Conservation (phyloP, 2,329 filamentous ascomycete genomes). For the Xylaria multiplex region DNA sequence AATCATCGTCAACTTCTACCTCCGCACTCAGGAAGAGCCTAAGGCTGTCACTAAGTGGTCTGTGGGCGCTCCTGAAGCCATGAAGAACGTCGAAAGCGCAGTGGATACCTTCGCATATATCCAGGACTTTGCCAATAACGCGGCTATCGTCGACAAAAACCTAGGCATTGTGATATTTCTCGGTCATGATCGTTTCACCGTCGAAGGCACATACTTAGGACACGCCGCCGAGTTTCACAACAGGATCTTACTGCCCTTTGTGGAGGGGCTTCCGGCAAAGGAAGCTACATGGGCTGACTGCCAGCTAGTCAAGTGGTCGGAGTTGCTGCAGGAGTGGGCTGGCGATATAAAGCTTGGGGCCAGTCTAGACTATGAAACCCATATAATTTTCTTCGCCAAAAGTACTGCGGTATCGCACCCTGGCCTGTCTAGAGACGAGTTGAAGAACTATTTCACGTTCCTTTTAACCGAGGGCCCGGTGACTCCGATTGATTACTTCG, state of each 20-base stretch:
- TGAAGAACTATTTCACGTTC: slow-evolving; percentile 44
- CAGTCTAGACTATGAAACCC: slow-evolving; percentile 31
- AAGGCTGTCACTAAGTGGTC: slow-evolving; percentile 52
- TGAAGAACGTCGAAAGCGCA: slow-evolving; percentile 35
- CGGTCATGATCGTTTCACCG: slow-evolving; percentile 39
- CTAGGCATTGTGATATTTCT: slow-evolving; percentile 47
- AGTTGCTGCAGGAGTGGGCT: slow-evolving; percentile 38
- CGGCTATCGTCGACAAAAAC: slow-evolving; percentile 44
- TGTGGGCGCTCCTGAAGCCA: slow-evolving; percentile 36
- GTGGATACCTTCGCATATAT: slow-evolving; percentile 41
- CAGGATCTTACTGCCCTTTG: slow-evolving; percentile 44
- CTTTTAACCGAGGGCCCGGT: slow-evolving; percentile 35
- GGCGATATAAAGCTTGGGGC: slow-evolving; percentile 37
- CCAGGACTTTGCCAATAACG: slow-evolving; percentile 50
- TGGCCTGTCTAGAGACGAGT: slow-evolving; percentile 38
- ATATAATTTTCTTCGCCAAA: slow-evolving; percentile 51
- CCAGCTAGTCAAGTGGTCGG: slow-evolving; percentile 40
- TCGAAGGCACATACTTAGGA: slow-evolving; percentile 51
- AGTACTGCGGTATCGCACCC: slow-evolving; percentile 47
- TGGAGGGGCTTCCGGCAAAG: slow-evolving; percentile 38
- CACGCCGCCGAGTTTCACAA: slow-evolving; percentile 38
- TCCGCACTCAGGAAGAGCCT: slow-evolving; percentile 50
- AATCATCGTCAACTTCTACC: slow-evolving; percentile 51
- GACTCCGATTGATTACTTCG: slow-evolving; percentile 46
- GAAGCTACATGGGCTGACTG: slow-evolving; percentile 9